phyloP scores from a whole-genome alignment of 78 protist genomes.

The Dictyostelium intermedium region DNA sequence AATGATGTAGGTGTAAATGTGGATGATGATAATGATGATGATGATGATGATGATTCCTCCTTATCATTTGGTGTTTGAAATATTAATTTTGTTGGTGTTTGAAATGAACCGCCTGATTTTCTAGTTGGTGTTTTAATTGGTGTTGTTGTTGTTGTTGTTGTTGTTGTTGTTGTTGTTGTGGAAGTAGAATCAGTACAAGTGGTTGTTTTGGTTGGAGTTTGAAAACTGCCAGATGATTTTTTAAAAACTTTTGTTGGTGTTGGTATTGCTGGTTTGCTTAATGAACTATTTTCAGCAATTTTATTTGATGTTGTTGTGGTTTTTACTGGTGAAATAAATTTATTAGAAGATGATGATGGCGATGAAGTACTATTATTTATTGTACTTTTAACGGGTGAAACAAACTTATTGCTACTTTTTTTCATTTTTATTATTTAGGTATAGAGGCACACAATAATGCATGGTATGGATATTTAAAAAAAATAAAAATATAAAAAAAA shows the following conservation, averaged over 20 bases:
- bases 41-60: not conserved
- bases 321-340: conserved; percentile 6
- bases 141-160: not conserved
- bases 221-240: not conserved
- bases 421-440: not conserved
- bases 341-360: not conserved
- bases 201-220: not conserved
- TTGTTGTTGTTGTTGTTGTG: not conserved
- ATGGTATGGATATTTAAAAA: not conserved
- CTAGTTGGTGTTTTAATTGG: not conserved
- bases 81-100: not conserved
- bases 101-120: not conserved
- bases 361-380: not conserved
- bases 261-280: not conserved
- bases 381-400: not conserved
- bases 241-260: not conserved
- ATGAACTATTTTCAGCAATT: not conserved
- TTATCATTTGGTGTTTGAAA: not conserved
- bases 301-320: not conserved
- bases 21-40: not conserved
- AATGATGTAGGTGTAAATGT: not conserved
- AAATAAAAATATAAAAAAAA: not conserved
- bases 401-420: not conserved
- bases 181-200: not conserved
- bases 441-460: no score